Evolutionary conservation across 225 moss, liverwort and hornwort species (phyloP), one percentile per base, ranked within the genome.

Genomic region (Rhytidiadelphus loreus): DNA sequence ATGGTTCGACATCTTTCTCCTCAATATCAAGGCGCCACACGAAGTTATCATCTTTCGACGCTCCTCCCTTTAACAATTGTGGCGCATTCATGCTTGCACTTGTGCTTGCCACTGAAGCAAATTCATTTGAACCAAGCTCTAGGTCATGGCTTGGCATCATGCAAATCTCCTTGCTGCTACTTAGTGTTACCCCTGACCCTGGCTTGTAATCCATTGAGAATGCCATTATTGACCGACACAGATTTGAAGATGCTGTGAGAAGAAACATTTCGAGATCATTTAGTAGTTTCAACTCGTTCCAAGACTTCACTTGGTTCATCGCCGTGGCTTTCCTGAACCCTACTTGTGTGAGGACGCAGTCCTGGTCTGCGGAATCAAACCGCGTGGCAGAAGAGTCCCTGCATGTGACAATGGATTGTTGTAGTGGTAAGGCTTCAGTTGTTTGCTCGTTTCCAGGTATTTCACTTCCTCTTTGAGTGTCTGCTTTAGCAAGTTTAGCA

Each of bases 21-120:
- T 93, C 91, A 77, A 93, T 93, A 63, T 91, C 93, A 73, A 93
- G 91, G 58, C 86, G 76, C 93, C 93, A 93, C 57, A 88, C 87
- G 32, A 90, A 90, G 13, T 65, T 74, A 18, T 84, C 71, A 33
- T 70, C 37, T 62, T 77, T 71, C 13, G 91, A 69, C 43, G 88
- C 93, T 61, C 93, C 91, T 80, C 91, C 93, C 62, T 93, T 93
- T 39, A 91, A 87, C 82, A 93, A 71, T 44, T 90, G 90, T 23
- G 93, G 93, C 29, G 59, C 86, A 66, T 56, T 86, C 77, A 65
- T 84, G 71, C 82, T 91, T 55, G 89, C 62, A 68, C 91, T 89
- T 63, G 86, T 88, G 86, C 85, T 90, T 78, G 89, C 90, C 30
- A 70, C 37, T 15, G 84, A 86, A 60, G 68, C 75, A 84, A 88